Evolutionary conservation across 2,329 filamentous ascomycete genomes (phyloP).

Genomic region (Huntiella moniliformis): DNA sequence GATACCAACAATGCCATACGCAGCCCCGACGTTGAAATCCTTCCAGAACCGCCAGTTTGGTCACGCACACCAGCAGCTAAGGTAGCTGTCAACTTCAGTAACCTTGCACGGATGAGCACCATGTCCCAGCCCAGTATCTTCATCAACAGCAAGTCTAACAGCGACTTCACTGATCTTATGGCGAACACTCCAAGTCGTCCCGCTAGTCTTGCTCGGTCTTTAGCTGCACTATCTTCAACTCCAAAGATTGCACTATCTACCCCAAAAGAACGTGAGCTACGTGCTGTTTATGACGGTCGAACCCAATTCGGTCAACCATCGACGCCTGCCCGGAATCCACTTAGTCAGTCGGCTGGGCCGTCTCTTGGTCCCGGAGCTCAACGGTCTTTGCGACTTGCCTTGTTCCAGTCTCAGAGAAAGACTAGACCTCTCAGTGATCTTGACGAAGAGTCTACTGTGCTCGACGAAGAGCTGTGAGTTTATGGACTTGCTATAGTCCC

Average conservation of each 20-base stretch:
- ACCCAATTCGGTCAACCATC: neutral
- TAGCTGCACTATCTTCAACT: slow-evolving; percentile 22
- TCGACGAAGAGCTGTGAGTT: neutral
- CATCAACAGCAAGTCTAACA: neutral
- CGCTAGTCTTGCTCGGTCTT: slow-evolving; percentile 23
- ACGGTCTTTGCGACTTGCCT: slow-evolving; percentile 3
- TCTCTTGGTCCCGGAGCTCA: neutral
- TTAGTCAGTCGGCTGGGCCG: neutral
- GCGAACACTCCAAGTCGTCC: slow-evolving; percentile 28
- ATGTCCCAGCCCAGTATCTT: slow-evolving; percentile 5
- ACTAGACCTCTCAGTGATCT: slow-evolving; percentile 5
- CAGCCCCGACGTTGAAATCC: neutral
- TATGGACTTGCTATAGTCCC: neutral
- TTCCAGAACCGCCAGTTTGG: slow-evolving; percentile 3
- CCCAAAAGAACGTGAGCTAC: slow-evolving; percentile 22
- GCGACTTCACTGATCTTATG: slow-evolving; percentile 12
- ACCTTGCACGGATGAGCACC: slow-evolving; percentile 8
- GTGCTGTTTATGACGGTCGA: slow-evolving; percentile 9
- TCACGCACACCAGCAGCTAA: slow-evolving; percentile 7
- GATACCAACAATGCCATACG: slow-evolving; percentile 1
- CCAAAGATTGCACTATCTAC: slow-evolving; percentile 25
- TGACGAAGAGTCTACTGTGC: slow-evolving; percentile 5
- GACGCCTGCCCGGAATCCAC: neutral
- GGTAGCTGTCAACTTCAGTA: slow-evolving; percentile 3
- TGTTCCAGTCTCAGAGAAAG: slow-evolving; percentile 7